Base-by-base conservation (phyloP, 2,329 filamentous ascomycete genomes). In the Clonostachys chloroleuca region DNA sequence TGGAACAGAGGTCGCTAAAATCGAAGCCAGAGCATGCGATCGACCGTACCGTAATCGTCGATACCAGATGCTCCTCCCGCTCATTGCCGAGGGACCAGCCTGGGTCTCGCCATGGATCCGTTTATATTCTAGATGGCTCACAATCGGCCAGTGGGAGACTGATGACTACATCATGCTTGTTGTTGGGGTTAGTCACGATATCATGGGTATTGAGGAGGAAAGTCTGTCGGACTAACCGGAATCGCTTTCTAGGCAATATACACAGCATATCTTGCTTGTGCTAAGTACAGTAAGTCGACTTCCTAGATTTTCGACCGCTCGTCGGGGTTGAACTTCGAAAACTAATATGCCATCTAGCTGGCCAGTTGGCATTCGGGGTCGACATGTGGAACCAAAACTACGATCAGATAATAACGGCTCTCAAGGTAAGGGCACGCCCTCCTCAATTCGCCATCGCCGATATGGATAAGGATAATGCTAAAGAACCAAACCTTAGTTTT, bases 81-180 rank as follows among this genome's bases (percentile, higher is more conserved):
- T 72, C 14, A 55, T 61, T 5, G 56, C 68, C 35, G 64, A 72
- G 47, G 48, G 62, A 2, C 55, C 64, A 34, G 68, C 67, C 0
- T 54, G 65, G 18, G 5, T 65, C 3, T 61, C 56, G 34, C 59
- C 69, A 5, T 56, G 62, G 34, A 43, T 71, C 18, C 60, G 70
- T n/a, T 47, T 73, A 5, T 70, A 60, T 42, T 60, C 59, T 14
- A 56, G 69, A 12, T 66, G 64, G 63, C 56, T 49, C 35, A 62
- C 59, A 6, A 50, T 57, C 6, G 52, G 57, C 7, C 49, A 55
- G 7, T 60, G 65, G 18, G 64, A 62, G 24, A n/a, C 61, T 5
- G 69, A 73, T 43, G 70, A 73, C 50, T 70, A 66, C 51, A 54
- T 70, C 16, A 65, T 70, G 57, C 51, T 66, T 5, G 51, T 56